Percentiles rank a stretch among this genome's conserved stretches.
Conservation (phyloP, 345 rosid genomes). For the Eucalyptus pauciflora region DNA sequence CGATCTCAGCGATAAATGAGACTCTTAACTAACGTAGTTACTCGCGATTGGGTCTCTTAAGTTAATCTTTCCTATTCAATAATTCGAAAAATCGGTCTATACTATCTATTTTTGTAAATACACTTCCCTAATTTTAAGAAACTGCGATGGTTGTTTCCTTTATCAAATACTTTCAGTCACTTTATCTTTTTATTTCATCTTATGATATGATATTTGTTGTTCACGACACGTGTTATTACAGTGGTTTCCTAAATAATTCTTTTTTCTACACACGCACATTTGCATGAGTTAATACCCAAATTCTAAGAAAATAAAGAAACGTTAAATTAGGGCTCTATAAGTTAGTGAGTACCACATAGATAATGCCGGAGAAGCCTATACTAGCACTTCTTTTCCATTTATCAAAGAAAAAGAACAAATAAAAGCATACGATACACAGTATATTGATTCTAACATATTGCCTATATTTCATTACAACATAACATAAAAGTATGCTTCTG, state of each 20-base stretch:
- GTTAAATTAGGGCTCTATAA: background rate
- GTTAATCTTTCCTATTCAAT: background rate
- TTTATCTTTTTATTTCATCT: background rate
- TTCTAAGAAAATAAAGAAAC: too few relatives aligned
- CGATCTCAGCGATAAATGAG: accelerated
- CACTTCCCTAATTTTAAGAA: background rate
- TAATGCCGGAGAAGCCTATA: background rate
- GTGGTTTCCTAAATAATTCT: accelerated
- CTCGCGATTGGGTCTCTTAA: too few relatives aligned
- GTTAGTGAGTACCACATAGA: background rate
- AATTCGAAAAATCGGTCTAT: background rate
- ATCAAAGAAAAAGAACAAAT: too few relatives aligned
- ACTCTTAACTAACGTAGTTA: accelerated
- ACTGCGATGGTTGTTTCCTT: background rate
- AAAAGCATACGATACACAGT: accelerated
- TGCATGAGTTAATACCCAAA: background rate
- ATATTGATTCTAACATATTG: too few relatives aligned
- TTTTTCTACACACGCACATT: background rate
- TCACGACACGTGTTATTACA: accelerated
- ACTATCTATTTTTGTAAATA: background rate
- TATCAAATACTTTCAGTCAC: background rate
- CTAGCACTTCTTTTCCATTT: background rate
- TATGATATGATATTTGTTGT: background rate
- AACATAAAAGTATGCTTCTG: too few relatives aligned
- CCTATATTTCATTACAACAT: background rate